Conservation (phyloP, 2,329 filamentous ascomycete genomes). For the Aureobasidium pullulans region DNA sequence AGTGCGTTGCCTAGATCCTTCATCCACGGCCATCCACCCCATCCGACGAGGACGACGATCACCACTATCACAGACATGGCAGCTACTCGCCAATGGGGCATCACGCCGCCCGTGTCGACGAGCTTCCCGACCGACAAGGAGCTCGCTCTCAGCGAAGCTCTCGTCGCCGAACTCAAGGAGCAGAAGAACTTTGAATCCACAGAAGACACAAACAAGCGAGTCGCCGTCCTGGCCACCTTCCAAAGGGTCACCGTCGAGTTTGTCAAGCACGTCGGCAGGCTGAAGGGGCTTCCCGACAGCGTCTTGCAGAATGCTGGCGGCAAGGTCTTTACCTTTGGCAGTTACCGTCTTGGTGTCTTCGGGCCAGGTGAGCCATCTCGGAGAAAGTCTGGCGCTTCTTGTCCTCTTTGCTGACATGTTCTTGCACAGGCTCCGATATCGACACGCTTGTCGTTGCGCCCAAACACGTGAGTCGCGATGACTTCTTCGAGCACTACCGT, state of each 20-base stretch:
- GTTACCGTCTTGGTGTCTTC: slow-evolving; percentile 88
- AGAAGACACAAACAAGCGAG: slow-evolving; percentile 79
- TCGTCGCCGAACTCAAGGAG: slow-evolving; percentile 75
- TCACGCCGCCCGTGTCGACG: slow-evolving; percentile 77
- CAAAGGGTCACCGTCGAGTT: slow-evolving; percentile 79
- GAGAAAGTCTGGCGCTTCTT: not conserved
- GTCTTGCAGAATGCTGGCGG: slow-evolving; percentile 79
- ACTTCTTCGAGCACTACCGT: slow-evolving; percentile 92
- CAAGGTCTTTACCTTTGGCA: slow-evolving; percentile 93
- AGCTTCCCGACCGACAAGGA: slow-evolving; percentile 70
- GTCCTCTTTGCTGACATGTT: not conserved
- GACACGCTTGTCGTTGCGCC: slow-evolving; percentile 91
- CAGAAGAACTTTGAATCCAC: slow-evolving; percentile 89
- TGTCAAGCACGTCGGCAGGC: slow-evolving; percentile 69
- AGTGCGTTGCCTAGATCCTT: not conserved
- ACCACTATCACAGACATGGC: slow-evolving; percentile 14
- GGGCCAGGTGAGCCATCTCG: slow-evolving; percentile 54
- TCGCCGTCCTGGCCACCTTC: slow-evolving; percentile 66
- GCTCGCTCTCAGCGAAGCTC: slow-evolving; percentile 64
- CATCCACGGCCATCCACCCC: not conserved
- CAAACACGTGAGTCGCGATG: slow-evolving; percentile 77
- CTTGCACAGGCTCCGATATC: slow-evolving; percentile 72
- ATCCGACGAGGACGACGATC: not conserved
- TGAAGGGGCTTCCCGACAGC: slow-evolving; percentile 65
- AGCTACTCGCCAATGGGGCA: slow-evolving; percentile 51